Percentiles rank a stretch among this genome's conserved stretches.
Evolutionary conservation across 2,329 filamentous ascomycete genomes (phyloP).

Genomic region (Penicillium hordei): DNA sequence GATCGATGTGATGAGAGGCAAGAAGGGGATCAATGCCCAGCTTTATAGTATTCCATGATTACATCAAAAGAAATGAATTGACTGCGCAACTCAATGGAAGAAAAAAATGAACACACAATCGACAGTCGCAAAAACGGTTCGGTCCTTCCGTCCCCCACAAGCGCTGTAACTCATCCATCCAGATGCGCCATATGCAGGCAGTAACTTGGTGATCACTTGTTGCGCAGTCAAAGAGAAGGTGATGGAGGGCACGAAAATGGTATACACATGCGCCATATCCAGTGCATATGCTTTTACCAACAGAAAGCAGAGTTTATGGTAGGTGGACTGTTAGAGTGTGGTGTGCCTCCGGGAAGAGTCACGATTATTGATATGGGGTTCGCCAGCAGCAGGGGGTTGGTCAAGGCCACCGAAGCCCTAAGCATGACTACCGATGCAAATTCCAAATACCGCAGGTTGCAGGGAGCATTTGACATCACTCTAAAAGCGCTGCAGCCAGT

Average conservation of each 20-base stretch:
- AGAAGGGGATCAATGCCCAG: constrained; percentile 8
- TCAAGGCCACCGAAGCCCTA: constrained; percentile 10
- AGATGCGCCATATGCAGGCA: constrained; percentile 22
- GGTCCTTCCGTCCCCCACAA: constrained; percentile 8
- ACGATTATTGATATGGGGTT: not conserved
- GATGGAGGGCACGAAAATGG: constrained; percentile 16
- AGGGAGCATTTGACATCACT: constrained; percentile 17
- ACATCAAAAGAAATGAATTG: constrained; percentile 18
- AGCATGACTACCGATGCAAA: constrained; percentile 7
- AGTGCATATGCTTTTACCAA: constrained; percentile 24
- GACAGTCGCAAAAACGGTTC: not conserved
- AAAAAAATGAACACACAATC: constrained; percentile 14
- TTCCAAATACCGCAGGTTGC: constrained; percentile 9
- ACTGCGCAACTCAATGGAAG: constrained; percentile 19
- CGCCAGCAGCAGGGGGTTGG: constrained; percentile 1
- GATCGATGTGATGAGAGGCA: constrained; percentile 6
- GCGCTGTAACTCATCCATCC: constrained; percentile 9
- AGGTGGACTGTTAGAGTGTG: constrained; percentile 30
- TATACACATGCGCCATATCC: constrained; percentile 15
- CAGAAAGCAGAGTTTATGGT: constrained; percentile 27
- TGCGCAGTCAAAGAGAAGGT: constrained; percentile 20
- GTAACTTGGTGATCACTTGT: constrained; percentile 4
- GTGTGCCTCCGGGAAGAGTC: constrained; percentile 13
- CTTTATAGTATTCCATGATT: constrained; percentile 26
- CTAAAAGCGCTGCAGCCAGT: constrained; percentile 4